A percentile compares a stretch with the other conserved stretches of the same genome.
These are phyloP conservation scores for Yarrowia osloensis DNA, from an alignment of 805 yeast genomes.

Conservation along the genomic window DNA sequence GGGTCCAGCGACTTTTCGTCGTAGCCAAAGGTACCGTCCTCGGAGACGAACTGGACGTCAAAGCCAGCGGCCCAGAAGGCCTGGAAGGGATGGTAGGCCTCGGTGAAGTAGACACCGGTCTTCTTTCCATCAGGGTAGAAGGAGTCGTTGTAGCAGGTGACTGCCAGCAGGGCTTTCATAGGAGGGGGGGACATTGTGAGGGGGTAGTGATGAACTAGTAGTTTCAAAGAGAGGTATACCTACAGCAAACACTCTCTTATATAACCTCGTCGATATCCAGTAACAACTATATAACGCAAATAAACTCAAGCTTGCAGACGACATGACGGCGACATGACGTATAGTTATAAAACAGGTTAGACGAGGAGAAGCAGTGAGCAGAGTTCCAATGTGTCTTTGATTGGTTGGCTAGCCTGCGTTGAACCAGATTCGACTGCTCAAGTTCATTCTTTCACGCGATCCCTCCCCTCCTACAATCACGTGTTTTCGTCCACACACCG, in stretches of 20 bases:
- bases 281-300: constrained; percentile 2
- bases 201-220: too few species aligned
- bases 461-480: too few species aligned
- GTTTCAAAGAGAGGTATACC: too few species aligned
- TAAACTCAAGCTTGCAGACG: background rate
- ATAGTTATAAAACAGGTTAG: too few species aligned
- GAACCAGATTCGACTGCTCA: too few species aligned
- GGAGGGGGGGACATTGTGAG: constrained; percentile 11
- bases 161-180: constrained; percentile 33
- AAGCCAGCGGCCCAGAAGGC: constrained; percentile 52
- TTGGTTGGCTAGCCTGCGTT: too few species aligned
- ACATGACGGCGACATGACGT: background rate
- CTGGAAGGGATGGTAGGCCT: constrained; percentile 61
- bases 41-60: constrained; percentile 59
- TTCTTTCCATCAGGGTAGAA: constrained; percentile 61
- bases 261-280: background rate
- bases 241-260: background rate
- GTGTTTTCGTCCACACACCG: too few species aligned
- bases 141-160: constrained; percentile 37
- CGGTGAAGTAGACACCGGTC: constrained; percentile 62
- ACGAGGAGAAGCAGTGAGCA: too few species aligned
- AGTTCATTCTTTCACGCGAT: too few species aligned
- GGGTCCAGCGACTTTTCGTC: constrained; percentile 55
- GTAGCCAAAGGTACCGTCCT: constrained; percentile 56
- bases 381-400: too few species aligned